A percentile compares a stretch with the other conserved stretches of the same genome.
Conservation (phyloP, 2,329 filamentous ascomycete species). For the Xylariomycetidae sp. region DNA sequence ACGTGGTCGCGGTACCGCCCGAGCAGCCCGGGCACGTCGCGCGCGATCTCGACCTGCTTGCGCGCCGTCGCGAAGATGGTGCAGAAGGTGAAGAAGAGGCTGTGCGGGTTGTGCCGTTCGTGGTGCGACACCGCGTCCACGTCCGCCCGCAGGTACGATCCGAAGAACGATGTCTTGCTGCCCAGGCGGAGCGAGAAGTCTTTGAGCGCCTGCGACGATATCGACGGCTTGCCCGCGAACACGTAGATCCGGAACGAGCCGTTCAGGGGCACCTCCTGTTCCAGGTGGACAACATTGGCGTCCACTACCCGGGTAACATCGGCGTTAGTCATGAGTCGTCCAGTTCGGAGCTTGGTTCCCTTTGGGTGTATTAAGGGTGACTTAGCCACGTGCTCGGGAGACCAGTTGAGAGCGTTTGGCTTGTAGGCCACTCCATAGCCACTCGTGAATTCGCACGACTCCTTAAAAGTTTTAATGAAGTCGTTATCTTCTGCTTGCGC, state of each 20-base stretch:
- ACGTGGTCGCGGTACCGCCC: slow-evolving; percentile 75
- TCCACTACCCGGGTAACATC: slow-evolving; percentile 84
- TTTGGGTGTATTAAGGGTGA: slow-evolving; percentile 65
- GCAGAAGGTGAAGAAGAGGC: slow-evolving; percentile 73
- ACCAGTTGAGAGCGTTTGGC: slow-evolving; percentile 82
- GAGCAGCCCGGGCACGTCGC: slow-evolving; percentile 65
- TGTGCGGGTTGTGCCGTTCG: slow-evolving; percentile 82
- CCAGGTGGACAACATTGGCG: slow-evolving; percentile 83
- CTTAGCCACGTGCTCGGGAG: slow-evolving; percentile 63
- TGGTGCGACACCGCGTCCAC: slow-evolving; percentile 63
- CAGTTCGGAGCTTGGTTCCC: slow-evolving; percentile 63
- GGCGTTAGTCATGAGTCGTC: slow-evolving; percentile 70
- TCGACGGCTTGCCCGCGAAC: slow-evolving; percentile 67
- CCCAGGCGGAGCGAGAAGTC: slow-evolving; percentile 66
- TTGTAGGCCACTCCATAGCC: slow-evolving; percentile 87
- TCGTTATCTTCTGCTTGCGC: slow-evolving; percentile 58
- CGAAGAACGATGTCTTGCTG: slow-evolving; percentile 68
- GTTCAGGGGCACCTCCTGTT: slow-evolving; percentile 85
- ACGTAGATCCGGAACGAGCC: slow-evolving; percentile 83
- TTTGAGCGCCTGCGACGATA: slow-evolving; percentile 57
- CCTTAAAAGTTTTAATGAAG: slow-evolving; percentile 88
- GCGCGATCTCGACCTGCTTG: slow-evolving; percentile 65
- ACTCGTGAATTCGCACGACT: slow-evolving; percentile 85
- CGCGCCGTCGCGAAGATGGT: slow-evolving; percentile 68
- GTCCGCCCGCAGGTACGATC: slow-evolving; percentile 59